Evolutionary conservation across 805 yeast species (phyloP), one percentile per base, ranked within the genome.

Genomic region (Metschnikowia sp.): DNA sequence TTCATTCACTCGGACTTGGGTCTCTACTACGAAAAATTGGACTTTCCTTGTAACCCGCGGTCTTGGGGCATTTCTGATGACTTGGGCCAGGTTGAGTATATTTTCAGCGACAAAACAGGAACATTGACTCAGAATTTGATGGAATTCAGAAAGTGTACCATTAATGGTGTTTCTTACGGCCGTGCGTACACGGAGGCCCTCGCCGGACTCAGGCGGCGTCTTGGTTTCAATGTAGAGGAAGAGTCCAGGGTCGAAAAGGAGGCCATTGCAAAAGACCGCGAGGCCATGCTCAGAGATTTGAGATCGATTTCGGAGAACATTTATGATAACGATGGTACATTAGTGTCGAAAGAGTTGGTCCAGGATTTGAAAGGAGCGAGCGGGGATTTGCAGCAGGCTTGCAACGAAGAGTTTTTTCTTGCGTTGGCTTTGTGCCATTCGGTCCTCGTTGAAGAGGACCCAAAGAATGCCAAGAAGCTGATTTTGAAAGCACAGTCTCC

Each of bases 61-160:
- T 78, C 91, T 0, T 86, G 95, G 95, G 82, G 82, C 52, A 83
- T 86, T 39, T 83, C 90, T 6, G 95, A 86, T 65, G 95, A 86
- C 63, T 73, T 86, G 53, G 95, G 95, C 15, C 95, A 86, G 62
- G 83, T 86, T 50, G 94, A 86, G 63, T 86, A 84, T 61, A 77
- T 86, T 36, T 86, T 86, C 64, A 82, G 89, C 62, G 95, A 86
- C 69, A 86, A 86, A 64, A 86, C 95, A 0, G 95, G 95, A 33
- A 86, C 95, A 0, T 70, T 86, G 57, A 86, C 95, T 7, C 92
- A 86, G 64, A 86, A 86, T 58, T 81, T 84, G 26, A 86, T 86
- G 95, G 89, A 85, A 60, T 87, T 86, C 68, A 81, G 82, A 50
- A 86, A 86, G 60, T 84, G 90, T 62, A 78, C 89, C 4, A 76